These are phyloP conservation scores for Boechera stricta DNA, from an alignment of 345 rosid species.

Conservation along the genomic window DNA sequence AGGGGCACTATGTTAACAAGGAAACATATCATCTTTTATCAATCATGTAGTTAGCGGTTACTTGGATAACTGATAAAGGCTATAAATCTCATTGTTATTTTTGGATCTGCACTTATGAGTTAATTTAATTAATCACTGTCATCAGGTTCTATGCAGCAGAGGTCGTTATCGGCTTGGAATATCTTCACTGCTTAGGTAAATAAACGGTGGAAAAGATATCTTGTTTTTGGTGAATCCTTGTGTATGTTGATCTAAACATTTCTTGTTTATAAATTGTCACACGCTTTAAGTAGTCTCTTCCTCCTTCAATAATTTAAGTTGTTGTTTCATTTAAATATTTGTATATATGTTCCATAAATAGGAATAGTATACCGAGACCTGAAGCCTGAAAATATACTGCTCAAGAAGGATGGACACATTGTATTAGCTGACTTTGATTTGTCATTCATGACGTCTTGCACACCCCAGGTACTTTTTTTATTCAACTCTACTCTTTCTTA, in stretches of 20 bases:
- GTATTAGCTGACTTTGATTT: slow-evolving; percentile 91
- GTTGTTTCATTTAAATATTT: slow-evolving; percentile 5
- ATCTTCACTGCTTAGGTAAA: slow-evolving; percentile 96
- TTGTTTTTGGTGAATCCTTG: slow-evolving; percentile 1
- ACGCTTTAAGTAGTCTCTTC: background rate
- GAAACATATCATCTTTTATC: background rate
- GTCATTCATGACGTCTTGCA: slow-evolving; percentile 77
- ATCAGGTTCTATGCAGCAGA: slow-evolving; percentile 96
- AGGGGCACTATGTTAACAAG: background rate
- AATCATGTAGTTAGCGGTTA: background rate
- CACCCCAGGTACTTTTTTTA: slow-evolving; percentile 64
- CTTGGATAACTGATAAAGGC: background rate
- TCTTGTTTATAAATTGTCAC: slow-evolving; percentile 4
- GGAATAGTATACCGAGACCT: slow-evolving; percentile 93
- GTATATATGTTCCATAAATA: slow-evolving; percentile 43
- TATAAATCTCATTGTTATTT: background rate
- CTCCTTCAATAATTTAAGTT: background rate
- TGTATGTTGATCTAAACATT: slow-evolving; percentile 5
- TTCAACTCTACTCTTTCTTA: slow-evolving; percentile 17
- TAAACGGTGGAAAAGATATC: background rate
- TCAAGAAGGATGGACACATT: slow-evolving; percentile 84
- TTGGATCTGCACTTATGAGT: background rate
- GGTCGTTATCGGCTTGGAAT: slow-evolving; percentile 84
- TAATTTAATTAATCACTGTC: slow-evolving; percentile 17
- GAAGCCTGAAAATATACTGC: slow-evolving; percentile 94